Conservation (phyloP, 2,329 filamentous ascomycete genomes). For the Aspergillus texensis region DNA sequence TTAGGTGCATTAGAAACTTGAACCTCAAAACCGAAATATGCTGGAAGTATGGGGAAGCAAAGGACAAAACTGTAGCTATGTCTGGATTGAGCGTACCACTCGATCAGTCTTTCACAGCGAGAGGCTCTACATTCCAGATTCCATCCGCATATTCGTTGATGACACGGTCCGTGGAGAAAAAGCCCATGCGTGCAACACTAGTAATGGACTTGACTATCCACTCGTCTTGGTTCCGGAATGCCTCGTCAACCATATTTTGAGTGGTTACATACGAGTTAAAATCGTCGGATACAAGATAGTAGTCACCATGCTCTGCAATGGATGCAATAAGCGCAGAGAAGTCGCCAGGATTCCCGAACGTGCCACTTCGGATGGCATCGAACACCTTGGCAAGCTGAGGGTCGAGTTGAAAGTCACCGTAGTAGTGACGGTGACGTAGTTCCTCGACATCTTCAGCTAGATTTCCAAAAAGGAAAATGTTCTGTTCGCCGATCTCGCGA, state of each 20-base stretch:
- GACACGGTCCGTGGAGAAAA: slow-evolving; percentile 93
- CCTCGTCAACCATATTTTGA: slow-evolving; percentile 85
- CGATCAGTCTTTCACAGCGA: slow-evolving; percentile 51
- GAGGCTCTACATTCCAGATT: slow-evolving; percentile 95
- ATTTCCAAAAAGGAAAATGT: slow-evolving; percentile 98
- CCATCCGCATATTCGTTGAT: slow-evolving; percentile 96
- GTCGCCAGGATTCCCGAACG: slow-evolving; percentile 75
- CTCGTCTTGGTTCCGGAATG: slow-evolving; percentile 87
- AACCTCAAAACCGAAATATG: neutral
- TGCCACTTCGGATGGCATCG: slow-evolving; percentile 74
- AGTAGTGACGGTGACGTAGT: slow-evolving; percentile 85
- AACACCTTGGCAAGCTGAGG: slow-evolving; percentile 79
- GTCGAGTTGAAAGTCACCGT: slow-evolving; percentile 78
- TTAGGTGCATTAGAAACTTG: neutral
- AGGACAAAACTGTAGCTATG: neutral
- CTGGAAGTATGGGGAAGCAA: neutral
- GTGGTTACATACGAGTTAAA: slow-evolving; percentile 95
- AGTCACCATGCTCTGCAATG: slow-evolving; percentile 91
- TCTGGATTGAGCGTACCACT: neutral
- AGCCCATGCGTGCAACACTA: slow-evolving; percentile 90
- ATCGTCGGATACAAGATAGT: slow-evolving; percentile 96
- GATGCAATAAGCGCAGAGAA: slow-evolving; percentile 84
- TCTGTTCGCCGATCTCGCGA: slow-evolving; percentile 91
- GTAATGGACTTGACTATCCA: slow-evolving; percentile 91
- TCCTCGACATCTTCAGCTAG: slow-evolving; percentile 96